Base-by-base conservation (phyloP, 371 early-diverging fungal genomes). In the Mortierella sp. region DNA sequence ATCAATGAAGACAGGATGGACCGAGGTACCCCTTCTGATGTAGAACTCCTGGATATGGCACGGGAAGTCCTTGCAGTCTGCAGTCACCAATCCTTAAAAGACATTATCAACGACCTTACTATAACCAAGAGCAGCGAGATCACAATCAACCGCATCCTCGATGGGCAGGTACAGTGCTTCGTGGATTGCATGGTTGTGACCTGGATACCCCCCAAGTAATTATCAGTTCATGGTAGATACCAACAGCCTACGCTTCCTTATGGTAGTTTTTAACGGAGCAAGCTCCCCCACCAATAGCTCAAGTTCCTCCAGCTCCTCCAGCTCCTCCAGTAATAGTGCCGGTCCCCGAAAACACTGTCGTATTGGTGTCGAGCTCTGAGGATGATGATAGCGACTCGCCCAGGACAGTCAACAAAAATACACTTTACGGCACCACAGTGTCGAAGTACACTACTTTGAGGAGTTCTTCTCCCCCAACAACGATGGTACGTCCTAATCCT, bases 71-170 rank as follows among this genome's bases (percentile, higher is more conserved):
- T 79, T 19, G 15, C 28, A 8, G 61, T 79, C 21, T 79, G 80
- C 38, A 53, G 28, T 24, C 45, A 58, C 41, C 15, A 50, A 24
- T 52, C 71, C n/a, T 72, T 79, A 38, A 67, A 62, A 52, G 76
- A 74, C 32, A 69, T 80, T 47, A 65, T 80, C 47, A 55, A 55
- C 28, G 81, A 80, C 63, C 76, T 81, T 24, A 47, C 65, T 21
- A 69, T 75, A 4, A 81, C 70, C 3, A 58, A 36, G 13, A 72
- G 70, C 55, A 66, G 72, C 24, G 61, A 72, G 22, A 16, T 52
- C n/a, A 81, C 82, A 1, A 76, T 81, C 38, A 72, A 75, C 58
- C 82, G 76, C 10, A 81, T 81, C 67, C 59, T 76, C 50, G 82
- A 81, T 21, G 69, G 73, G 0, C 63, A 75, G 58, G 76, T 76